Base-by-base conservation (phyloP, 1,284 basidiomycete genomes). In the Anthracocystis setariae region DNA sequence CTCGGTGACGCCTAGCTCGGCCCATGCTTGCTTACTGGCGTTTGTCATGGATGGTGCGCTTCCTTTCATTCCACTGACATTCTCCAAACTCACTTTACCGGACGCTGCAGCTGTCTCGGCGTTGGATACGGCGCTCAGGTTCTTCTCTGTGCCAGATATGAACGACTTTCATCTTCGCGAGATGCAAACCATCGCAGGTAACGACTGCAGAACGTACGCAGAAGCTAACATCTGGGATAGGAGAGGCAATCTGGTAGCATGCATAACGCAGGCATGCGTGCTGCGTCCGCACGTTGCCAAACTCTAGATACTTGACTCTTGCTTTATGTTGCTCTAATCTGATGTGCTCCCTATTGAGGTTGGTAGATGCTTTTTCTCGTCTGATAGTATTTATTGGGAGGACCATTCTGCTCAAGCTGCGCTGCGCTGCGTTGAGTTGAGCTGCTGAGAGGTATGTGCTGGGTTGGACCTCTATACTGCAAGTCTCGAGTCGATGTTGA, bases 91-190 rank as follows among this genome's bases (percentile, higher is more conserved):
- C 27, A 50, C 48, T 13, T 33, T 80, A 33, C 17, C 49, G 4
- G 72, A 78, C 29, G 77, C 75, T 0, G 46, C 39, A 21, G 70
- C 73, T 0, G 70, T 52, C 2, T 76, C 74, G 20, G 69, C 78
- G 24, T 37, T 82, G 21, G 81, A 82, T 33, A 74, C 75, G 48
- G 72, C 77, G 1, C 37, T 77, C 37, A 76, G 81, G 44, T 79
- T 74, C 56, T 74, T 76, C 53, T 45, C 57, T 1, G 74, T 75
- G 5, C 58, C 62, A 3, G 68, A 80, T 18, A 49, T 73, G 44
- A 63, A 76, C 47, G 44, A 61, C 20, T 80, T 59, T 33, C 66
- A 70, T 23, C 27, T 79, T 23, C 56, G 78, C 17, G 78, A 80
- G 59, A 66, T 74, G 54, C 60, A 61, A 45, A 68, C 78, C 1